Evolutionary conservation across 192 early-diverging fungal genomes (phyloP), one percentile per base, ranked within the genome.

Genomic region (Coemansia umbellata): DNA sequence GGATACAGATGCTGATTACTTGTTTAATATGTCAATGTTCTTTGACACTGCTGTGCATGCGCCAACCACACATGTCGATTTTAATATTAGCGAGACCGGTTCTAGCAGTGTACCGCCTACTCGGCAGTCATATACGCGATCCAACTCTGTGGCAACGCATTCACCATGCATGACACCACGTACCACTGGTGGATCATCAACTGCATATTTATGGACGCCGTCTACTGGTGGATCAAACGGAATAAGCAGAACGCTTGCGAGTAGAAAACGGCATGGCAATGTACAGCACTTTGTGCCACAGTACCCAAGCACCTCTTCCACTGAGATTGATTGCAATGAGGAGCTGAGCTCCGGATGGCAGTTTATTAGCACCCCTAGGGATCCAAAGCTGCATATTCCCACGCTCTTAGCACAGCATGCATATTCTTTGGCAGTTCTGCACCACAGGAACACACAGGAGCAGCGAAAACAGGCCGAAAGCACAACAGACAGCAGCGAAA

Each of bases 281-380:
- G 56, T 45, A n/a, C 73, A 69, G 55, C 73, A 76, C 44, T 69
- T 69, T 58, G 73, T 69, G 45, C 73, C 73, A 11, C 66, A 69
- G 31, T 69, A 76, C 73, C 61, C 73, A 27, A 60, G 45, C 39
- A 37, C 54, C 4, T 50, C 53, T 39, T 30, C 32, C 10, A 33
- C 31, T 15, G 35, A 32, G 1, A n/a, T 4, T 8, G 31, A n/a
- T 11, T 9, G 66, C 35, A 33, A 47, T 13, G 54, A 50, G 3
- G 58, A 65, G 52, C 37, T 50, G 47, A 56, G 58, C 41, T 58
- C 66, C 21, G 73, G 73, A n/a, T 76, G 73, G 73, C 73, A 69
- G 53, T 76, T 76, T 35, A 58, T 76, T 44, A 76, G 73, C 50
- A 65, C 61, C 17, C 66, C 73, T 42, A 65, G 66, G 37, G 55